Evolutionary conservation across 768 basidiomycete genomes (phyloP).

Genomic region (Jaapia argillacea): DNA sequence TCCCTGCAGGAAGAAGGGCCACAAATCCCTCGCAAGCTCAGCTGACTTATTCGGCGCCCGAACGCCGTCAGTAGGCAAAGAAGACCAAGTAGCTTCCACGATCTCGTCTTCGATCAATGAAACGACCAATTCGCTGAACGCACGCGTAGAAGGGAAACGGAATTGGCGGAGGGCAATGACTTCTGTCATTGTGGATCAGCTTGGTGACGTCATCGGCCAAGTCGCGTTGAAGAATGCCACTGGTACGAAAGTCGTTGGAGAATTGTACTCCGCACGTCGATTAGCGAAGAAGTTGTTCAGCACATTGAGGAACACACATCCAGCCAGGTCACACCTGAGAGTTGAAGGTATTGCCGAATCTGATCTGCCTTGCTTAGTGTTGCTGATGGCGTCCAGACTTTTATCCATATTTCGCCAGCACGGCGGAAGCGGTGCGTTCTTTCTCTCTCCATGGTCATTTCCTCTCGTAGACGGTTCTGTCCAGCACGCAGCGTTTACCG

Average conservation of each 20-base stretch:
- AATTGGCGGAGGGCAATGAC: constrained; percentile 38
- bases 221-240: constrained; percentile 60
- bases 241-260: constrained; percentile 43
- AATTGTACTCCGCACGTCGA: constrained; percentile 52
- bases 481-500: constrained; percentile 54
- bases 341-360: constrained; percentile 43
- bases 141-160: constrained; percentile 26
- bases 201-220: constrained; percentile 59
- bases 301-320: constrained; percentile 46
- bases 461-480: too few relatives aligned
- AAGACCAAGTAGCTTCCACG: not conserved
- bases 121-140: constrained; percentile 15
- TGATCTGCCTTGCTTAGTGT: constrained; percentile 1
- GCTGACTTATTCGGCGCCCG: not conserved
- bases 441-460: constrained; percentile 1
- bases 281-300: constrained; percentile 63
- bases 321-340: constrained; percentile 48
- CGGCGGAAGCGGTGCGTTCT: constrained; percentile 55
- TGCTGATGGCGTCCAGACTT: constrained; percentile 41
- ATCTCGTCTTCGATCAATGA: constrained; percentile 1
- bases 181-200: constrained; percentile 61
- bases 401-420: constrained; percentile 63
- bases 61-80: not conserved
- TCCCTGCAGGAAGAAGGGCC: constrained; percentile 29
- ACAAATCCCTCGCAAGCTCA: constrained; percentile 19